Conservation (phyloP, 306 rosid genomes). For the Acacia melanoxylon region DNA sequence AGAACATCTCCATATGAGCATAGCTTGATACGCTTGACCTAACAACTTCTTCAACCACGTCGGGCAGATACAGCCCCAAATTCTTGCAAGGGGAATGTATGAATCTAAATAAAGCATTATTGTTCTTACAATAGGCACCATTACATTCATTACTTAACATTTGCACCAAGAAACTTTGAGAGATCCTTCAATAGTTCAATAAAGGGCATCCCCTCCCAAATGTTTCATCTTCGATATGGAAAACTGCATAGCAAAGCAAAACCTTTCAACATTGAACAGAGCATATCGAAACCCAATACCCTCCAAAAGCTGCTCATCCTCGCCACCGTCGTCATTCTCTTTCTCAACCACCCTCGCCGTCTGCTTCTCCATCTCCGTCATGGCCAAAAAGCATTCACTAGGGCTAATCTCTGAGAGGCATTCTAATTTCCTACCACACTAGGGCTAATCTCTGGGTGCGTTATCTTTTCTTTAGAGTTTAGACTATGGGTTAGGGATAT, state of each 20-base stretch:
- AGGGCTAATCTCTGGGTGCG: too few relatives aligned
- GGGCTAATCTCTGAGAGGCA: too few relatives aligned
- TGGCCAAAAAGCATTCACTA: too few relatives aligned
- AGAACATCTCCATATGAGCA: not conserved
- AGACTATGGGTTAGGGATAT: too few relatives aligned
- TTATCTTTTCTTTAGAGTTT: too few relatives aligned
- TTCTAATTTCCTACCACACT: too few relatives aligned
- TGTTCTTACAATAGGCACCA: not conserved
- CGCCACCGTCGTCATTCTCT: too few relatives aligned
- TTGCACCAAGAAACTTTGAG: not conserved
- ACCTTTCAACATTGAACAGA: not conserved
- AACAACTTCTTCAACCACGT: not conserved
- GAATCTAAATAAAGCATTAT: not conserved
- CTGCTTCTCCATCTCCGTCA: too few relatives aligned
- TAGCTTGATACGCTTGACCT: not conserved
- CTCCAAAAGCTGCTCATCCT: too few relatives aligned
- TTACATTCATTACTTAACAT: not conserved
- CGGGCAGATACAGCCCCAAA: not conserved
- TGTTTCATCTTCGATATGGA: not conserved
- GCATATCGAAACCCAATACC: too few relatives aligned
- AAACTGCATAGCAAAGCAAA: not conserved
- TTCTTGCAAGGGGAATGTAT: too few relatives aligned
- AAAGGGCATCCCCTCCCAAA: not conserved
- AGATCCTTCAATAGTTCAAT: not conserved
- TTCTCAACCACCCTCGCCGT: too few relatives aligned